These are phyloP conservation scores for Aspergillus heteromorphus DNA, from an alignment of 495 filamentous ascomycete genomes.

Conservation along the genomic window DNA sequence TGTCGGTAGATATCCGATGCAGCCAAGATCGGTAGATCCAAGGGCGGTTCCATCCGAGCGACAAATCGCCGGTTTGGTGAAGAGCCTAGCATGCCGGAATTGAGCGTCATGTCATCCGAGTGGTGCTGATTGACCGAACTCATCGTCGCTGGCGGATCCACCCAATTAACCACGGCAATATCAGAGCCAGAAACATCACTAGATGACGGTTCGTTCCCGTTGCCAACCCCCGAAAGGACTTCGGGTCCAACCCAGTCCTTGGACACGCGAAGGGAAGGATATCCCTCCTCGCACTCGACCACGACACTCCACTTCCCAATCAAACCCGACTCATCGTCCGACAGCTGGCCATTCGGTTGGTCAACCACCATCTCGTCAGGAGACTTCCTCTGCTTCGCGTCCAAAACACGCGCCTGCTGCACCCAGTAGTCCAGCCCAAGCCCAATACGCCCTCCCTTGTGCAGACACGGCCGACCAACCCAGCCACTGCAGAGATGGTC, in stretches of 20 bases:
- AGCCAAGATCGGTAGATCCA: conserved; percentile 64
- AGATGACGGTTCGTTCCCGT: conserved; percentile 19
- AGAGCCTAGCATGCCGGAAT: conserved; percentile 38
- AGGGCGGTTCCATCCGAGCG: conserved; percentile 76
- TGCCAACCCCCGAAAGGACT: conserved; percentile 24
- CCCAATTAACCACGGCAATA: conserved; percentile 32
- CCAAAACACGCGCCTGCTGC: conserved; percentile 48
- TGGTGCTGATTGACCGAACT: conserved; percentile 30
- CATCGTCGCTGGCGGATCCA: conserved; percentile 48
- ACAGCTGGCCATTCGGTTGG: conserved; percentile 15
- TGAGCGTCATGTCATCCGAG: conserved; percentile 42
- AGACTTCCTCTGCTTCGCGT: conserved; percentile 28
- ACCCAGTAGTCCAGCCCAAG: conserved; percentile 85
- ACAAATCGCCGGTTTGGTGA: conserved; percentile 75
- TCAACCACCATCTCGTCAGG: conserved; percentile 36
- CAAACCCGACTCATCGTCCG: conserved; percentile 18
- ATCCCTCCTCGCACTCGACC: conserved; percentile 46
- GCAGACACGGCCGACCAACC: conserved; percentile 75
- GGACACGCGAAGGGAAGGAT: conserved; percentile 43
- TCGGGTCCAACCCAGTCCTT: conserved; percentile 40
- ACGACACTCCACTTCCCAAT: conserved; percentile 32
- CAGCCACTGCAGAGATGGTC: conserved; percentile 44
- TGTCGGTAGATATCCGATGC: conserved; percentile 63
- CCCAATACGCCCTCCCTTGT: conserved; percentile 65
- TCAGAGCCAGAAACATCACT: conserved; percentile 17